These are phyloP conservation scores for Rutidosis leptorrhynchoides DNA, from an alignment of 129 eudicot genomes.

Conservation along the genomic window DNA sequence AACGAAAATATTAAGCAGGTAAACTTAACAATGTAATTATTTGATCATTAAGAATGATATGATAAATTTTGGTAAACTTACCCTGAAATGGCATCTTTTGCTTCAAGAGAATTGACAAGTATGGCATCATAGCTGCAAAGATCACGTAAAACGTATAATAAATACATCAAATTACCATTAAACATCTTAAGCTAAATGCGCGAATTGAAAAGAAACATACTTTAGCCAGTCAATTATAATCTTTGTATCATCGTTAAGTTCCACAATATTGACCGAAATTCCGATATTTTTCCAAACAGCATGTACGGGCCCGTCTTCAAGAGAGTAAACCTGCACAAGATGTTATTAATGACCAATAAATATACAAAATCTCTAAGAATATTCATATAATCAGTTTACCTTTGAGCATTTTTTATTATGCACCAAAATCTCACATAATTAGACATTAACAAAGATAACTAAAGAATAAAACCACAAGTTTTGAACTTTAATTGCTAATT, in stretches of 20 bases:
- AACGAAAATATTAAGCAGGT: not conserved
- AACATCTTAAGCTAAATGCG: not conserved
- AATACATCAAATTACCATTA: constrained; percentile 5
- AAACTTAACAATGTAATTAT: not conserved
- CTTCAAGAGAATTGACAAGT: constrained; percentile 74
- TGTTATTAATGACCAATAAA: not conserved
- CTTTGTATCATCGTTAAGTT: constrained; percentile 30
- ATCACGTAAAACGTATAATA: constrained; percentile 6
- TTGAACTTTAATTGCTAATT: not conserved
- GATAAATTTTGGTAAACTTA: constrained; percentile 30
- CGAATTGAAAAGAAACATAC: constrained; percentile 37
- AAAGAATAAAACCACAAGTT: not conserved
- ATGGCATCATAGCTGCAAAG: constrained; percentile 86
- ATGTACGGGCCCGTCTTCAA: constrained; percentile 74
- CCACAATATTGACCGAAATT: constrained; percentile 45
- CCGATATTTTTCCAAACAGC: constrained; percentile 65
- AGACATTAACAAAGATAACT: not conserved
- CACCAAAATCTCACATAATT: not conserved
- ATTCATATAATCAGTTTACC: not conserved
- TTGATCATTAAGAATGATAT: constrained; percentile 5
- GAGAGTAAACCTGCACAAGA: constrained; percentile 64
- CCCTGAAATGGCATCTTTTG: constrained; percentile 56
- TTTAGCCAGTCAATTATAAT: constrained; percentile 78
- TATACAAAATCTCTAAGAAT: not conserved
- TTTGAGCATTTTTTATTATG: not conserved